Evolutionary conservation across 2,329 filamentous ascomycete genomes (phyloP).

Genomic region (Fusarium napiforme): DNA sequence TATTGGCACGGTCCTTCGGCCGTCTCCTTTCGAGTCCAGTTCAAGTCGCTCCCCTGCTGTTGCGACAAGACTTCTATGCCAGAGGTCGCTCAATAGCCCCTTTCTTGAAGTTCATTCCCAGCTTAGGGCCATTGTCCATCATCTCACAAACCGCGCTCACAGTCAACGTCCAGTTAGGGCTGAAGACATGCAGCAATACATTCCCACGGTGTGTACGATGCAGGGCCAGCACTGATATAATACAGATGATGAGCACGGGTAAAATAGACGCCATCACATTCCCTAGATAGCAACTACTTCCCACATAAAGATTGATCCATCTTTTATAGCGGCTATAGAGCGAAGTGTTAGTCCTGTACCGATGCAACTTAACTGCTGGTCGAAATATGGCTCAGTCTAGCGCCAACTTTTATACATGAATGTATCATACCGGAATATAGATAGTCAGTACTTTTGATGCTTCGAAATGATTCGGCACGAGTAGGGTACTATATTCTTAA

Average conservation of each 20-base stretch:
- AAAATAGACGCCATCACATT: accelerated
- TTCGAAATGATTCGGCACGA: accelerated
- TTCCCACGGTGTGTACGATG: no score
- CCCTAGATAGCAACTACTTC: accelerated
- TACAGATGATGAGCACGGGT: not conserved
- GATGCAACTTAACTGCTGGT: not conserved
- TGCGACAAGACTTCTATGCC: no score
- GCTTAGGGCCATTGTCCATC: not conserved
- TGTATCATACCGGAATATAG: accelerated
- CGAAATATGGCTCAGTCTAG: not conserved
- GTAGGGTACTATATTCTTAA: accelerated
- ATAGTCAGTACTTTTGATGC: accelerated
- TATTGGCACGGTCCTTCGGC: accelerated
- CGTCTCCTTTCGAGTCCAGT: no score
- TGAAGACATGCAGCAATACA: no score
- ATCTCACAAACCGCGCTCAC: no score
- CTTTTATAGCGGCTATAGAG: no score
- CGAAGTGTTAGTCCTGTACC: not conserved
- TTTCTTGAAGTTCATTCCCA: not conserved
- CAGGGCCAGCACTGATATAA: not conserved
- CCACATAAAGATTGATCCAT: not conserved
- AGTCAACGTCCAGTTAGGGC: not conserved
- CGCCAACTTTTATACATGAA: no score
- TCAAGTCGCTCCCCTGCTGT: not conserved
- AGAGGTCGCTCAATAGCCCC: not conserved